Conservation (phyloP, 495 filamentous ascomycete genomes). For the Podospora pseudocomata region DNA sequence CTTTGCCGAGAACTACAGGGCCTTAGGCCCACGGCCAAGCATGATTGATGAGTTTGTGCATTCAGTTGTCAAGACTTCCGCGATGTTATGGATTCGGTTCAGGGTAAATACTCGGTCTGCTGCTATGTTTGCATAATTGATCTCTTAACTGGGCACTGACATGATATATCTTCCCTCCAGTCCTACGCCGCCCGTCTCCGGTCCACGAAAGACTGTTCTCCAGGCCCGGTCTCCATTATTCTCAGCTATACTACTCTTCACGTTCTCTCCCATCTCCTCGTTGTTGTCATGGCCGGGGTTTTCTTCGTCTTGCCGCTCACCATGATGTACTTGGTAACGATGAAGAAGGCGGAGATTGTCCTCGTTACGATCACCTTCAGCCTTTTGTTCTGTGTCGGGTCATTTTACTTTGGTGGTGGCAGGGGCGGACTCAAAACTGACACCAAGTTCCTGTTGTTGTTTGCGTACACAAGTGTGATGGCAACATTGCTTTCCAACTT, state of each 20-base stretch:
- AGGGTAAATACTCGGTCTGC: not conserved
- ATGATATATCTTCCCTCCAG: not conserved
- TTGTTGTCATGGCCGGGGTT: not conserved
- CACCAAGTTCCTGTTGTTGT: slow-evolving; percentile 1
- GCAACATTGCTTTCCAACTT: slow-evolving; percentile 3
- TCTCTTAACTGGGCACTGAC: not conserved
- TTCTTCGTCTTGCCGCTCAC: not conserved
- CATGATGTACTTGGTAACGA: not conserved
- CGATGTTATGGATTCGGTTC: not conserved
- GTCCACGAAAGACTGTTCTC: too few relatives aligned
- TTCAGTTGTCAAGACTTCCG: not conserved
- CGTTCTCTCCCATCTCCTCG: not conserved
- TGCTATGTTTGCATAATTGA: not conserved
- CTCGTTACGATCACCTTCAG: not conserved
- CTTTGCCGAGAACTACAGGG: not conserved
- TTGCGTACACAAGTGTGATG: slow-evolving; percentile 6
- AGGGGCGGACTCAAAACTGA: not conserved
- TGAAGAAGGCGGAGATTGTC: not conserved
- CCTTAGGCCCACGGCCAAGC: not conserved
- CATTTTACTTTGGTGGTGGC: not conserved
- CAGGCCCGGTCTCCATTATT: not conserved
- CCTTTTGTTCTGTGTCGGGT: slow-evolving; percentile 1
- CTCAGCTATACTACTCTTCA: not conserved
- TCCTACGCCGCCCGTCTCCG: too few relatives aligned
- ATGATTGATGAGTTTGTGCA: not conserved